Percentiles rank a stretch among this genome's conserved stretches.
Conservation (phyloP, 179 eudicot species). For the Monotropa hypopitys region DNA sequence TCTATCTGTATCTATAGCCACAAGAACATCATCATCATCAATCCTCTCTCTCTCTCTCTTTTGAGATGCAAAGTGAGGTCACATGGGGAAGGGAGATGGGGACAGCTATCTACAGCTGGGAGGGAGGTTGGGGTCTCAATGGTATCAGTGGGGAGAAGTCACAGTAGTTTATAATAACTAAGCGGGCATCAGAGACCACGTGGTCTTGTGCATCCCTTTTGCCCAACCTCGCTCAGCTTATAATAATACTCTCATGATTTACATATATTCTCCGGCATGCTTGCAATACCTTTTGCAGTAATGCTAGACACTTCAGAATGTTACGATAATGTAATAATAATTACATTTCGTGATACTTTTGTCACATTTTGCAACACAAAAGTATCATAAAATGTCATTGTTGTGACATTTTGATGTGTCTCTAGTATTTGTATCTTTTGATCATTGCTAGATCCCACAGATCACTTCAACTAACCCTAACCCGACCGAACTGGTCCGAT, state of each 20-base stretch:
- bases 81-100: constrained; percentile 25
- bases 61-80: constrained; percentile 19
- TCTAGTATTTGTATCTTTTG: no score
- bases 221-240: background rate
- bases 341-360: no score
- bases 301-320: no score
- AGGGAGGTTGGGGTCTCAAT: constrained; percentile 22
- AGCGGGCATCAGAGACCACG: constrained; percentile 30
- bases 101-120: constrained; percentile 39
- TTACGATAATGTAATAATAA: no score
- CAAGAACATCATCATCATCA: constrained; percentile 13
- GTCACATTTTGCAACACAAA: no score
- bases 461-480: no score
- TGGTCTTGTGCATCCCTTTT: constrained; percentile 15
- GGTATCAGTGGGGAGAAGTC: constrained; percentile 28
- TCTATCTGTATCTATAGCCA: constrained; percentile 5
- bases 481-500: no score
- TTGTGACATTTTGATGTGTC: no score
- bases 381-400: no score
- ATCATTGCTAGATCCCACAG: no score
- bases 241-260: background rate
- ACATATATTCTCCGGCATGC: no score
- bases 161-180: constrained; percentile 15
- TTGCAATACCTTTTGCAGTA: no score
- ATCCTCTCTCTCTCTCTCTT: constrained; percentile 1